phyloP scores from a whole-genome alignment of 768 basidiomycete genomes.

The Holtermanniella nyarrowii region DNA sequence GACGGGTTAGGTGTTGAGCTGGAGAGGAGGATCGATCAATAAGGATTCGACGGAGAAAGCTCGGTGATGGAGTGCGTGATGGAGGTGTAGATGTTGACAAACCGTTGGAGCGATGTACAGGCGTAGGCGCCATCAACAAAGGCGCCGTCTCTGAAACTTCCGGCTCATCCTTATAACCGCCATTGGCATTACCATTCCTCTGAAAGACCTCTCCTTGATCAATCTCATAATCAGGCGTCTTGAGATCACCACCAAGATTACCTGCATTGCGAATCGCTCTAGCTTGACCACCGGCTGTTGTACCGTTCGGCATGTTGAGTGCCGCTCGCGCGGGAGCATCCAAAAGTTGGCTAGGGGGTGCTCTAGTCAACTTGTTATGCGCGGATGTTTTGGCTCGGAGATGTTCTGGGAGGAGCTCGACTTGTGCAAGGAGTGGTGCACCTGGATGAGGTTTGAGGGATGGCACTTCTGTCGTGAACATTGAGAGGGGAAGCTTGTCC shows the following conservation, averaged over 20 bases:
- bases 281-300: constrained; percentile 33
- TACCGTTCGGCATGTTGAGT: constrained; percentile 34
- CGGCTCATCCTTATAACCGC: neutral
- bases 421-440: constrained; percentile 6
- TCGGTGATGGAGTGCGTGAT: constrained; percentile 23
- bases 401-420: constrained; percentile 3
- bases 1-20: constrained; percentile 34
- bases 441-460: constrained; percentile 1
- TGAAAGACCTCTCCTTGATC: constrained; percentile 5
- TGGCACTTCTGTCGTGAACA: neutral
- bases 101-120: constrained; percentile 5
- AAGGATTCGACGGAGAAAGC: constrained; percentile 32
- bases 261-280: constrained; percentile 24
- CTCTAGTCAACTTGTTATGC: constrained; percentile 12
- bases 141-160: neutral
- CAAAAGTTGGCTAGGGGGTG: constrained; percentile 25
- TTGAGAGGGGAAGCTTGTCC: neutral
- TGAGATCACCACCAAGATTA: constrained; percentile 12
- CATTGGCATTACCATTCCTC: neutral
- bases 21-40: constrained; percentile 35
- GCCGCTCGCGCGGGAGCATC: constrained; percentile 40
- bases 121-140: constrained; percentile 14
- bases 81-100: constrained; percentile 18
- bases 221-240: constrained; percentile 31
- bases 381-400: neutral